Percentiles rank a stretch among this genome's conserved stretches.
Conservation (phyloP, 805 yeast genomes). For the Ogataea nakhonphanomensis region DNA sequence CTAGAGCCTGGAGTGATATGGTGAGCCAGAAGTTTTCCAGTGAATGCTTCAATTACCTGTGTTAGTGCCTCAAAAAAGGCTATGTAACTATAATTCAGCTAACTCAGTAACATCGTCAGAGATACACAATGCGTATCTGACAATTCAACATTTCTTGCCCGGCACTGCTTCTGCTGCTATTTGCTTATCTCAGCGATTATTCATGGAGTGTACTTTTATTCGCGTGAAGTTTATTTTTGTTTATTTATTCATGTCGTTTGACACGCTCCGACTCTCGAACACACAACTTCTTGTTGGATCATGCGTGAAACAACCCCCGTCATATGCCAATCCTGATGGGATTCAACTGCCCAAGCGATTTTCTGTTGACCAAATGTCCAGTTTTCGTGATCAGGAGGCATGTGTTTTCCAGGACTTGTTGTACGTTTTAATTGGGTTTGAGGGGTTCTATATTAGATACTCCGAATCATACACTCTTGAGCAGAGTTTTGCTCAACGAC, state of each 20-base stretch:
- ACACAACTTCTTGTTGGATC: slow-evolving; percentile 15
- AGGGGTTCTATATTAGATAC: slow-evolving; percentile 74
- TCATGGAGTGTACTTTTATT: neutral
- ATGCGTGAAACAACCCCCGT: slow-evolving; percentile 21
- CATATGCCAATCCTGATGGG: slow-evolving; percentile 11
- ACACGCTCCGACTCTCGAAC: slow-evolving; percentile 7
- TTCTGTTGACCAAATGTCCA: slow-evolving; percentile 45
- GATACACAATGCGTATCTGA: no score
- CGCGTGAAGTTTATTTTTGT: slow-evolving; percentile 3
- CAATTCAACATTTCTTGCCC: no score
- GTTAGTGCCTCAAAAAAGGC: no score
- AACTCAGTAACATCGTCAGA: no score
- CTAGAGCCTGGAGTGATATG: no score
- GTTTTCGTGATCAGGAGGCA: slow-evolving; percentile 64
- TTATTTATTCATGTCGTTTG: slow-evolving; percentile 10
- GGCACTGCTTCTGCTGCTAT: no score
- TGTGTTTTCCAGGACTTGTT: slow-evolving; percentile 67
- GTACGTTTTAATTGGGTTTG: slow-evolving; percentile 64
- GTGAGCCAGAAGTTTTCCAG: no score
- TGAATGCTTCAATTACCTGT: no score
- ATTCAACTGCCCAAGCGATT: slow-evolving; percentile 24
- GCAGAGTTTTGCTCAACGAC: slow-evolving; percentile 34
- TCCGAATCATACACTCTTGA: slow-evolving; percentile 56
- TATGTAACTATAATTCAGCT: no score
- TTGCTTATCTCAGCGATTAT: no score